Conservation (phyloP, 192 early-diverging fungal species). For the Umbelopsis sp. region DNA sequence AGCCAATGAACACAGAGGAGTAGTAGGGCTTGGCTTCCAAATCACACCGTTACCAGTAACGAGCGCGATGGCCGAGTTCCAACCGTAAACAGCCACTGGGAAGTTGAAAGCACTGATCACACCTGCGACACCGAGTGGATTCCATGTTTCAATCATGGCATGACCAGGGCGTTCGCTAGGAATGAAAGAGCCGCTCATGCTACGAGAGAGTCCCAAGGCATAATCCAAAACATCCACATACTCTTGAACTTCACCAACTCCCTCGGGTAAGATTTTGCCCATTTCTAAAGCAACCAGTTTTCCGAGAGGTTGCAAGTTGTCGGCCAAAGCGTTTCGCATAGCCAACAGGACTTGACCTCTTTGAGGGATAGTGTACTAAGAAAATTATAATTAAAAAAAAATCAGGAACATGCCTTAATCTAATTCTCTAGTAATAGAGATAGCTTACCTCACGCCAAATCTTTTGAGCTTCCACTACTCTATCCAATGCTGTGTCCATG, state of each 20-base stretch:
- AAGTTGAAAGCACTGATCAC: constrained; percentile 97
- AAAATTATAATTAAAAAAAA: not conserved
- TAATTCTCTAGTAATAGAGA: not conserved
- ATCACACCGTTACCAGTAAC: constrained; percentile 90
- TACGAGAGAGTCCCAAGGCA: constrained; percentile 83
- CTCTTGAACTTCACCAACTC: constrained; percentile 94
- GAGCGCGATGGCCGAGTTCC: constrained; percentile 90
- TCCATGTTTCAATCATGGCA: constrained; percentile 94
- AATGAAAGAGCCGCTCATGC: constrained; percentile 80
- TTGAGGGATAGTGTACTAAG: constrained; percentile 75
- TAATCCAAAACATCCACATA: constrained; percentile 95
- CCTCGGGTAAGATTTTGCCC: constrained; percentile 94
- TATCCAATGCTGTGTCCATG: constrained; percentile 63
- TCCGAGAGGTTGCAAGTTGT: constrained; percentile 80
- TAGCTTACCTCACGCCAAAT: constrained; percentile 59
- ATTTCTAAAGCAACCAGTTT: constrained; percentile 88
- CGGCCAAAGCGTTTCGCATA: constrained; percentile 82
- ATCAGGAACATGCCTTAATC: not conserved
- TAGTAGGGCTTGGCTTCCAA: constrained; percentile 87
- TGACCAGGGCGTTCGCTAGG: constrained; percentile 92
- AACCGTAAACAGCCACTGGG: constrained; percentile 90
- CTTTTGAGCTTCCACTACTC: constrained; percentile 64
- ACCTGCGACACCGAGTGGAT: constrained; percentile 90
- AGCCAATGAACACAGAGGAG: constrained; percentile 82
- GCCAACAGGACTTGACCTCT: constrained; percentile 89